phyloP scores from a whole-genome alignment of 1,284 basidiomycete species.

The Pseudozyma tsukubaensis region DNA sequence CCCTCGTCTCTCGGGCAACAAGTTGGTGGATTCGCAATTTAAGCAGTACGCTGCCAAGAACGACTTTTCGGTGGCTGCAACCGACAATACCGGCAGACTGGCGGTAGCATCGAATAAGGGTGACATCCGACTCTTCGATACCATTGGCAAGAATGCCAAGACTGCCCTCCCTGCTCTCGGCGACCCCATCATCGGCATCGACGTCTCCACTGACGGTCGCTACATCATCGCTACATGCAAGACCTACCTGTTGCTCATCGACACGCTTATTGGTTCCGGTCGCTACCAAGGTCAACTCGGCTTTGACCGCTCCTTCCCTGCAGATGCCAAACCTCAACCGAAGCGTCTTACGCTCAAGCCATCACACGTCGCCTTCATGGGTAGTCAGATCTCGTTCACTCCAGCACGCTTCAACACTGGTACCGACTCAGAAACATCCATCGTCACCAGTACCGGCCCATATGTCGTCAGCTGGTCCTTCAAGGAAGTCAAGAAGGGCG shows the following conservation, averaged over 20 bases:
- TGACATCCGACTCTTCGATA: slow-evolving; percentile 93
- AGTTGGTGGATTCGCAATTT: slow-evolving; percentile 93
- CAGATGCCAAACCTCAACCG: slow-evolving; percentile 90
- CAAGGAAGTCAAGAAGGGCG: slow-evolving; percentile 89
- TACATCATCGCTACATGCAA: slow-evolving; percentile 97
- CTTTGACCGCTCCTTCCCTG: slow-evolving; percentile 96
- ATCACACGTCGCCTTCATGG: slow-evolving; percentile 96
- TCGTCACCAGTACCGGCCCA: slow-evolving; percentile 94
- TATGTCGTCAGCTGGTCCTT: slow-evolving; percentile 90
- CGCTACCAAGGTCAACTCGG: slow-evolving; percentile 86
- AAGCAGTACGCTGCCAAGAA: slow-evolving; percentile 97
- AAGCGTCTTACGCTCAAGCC: slow-evolving; percentile 86
- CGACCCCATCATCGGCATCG: slow-evolving; percentile 93
- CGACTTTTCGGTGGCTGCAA: slow-evolving; percentile 91
- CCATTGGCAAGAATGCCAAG: slow-evolving; percentile 98
- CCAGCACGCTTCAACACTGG: slow-evolving; percentile 96
- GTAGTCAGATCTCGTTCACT: slow-evolving; percentile 85
- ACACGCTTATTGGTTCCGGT: slow-evolving; percentile 92
- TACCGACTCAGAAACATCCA: slow-evolving; percentile 83
- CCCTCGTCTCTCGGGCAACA: slow-evolving; percentile 87
- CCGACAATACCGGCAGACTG: slow-evolving; percentile 85
- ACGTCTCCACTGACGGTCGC: slow-evolving; percentile 91
- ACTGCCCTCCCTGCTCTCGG: slow-evolving; percentile 95
- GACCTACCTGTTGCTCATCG: slow-evolving; percentile 92
- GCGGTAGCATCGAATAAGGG: slow-evolving; percentile 97